Evolutionary conservation across 1,284 basidiomycete species (phyloP), one percentile per base, ranked within the genome.

Genomic region (Puccinia coronata): DNA sequence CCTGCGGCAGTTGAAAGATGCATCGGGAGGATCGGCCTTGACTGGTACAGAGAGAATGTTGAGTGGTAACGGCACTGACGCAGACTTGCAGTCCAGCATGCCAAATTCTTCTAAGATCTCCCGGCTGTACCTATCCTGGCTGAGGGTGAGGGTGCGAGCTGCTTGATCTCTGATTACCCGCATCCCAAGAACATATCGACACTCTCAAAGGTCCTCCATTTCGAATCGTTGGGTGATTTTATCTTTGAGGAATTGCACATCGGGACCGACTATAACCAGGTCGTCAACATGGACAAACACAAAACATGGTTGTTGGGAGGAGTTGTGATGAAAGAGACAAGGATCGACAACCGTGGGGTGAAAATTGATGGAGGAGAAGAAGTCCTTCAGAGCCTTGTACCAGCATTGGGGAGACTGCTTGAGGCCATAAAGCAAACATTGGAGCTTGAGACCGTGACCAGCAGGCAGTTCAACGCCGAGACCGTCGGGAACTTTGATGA

Each of bases 271-370:
- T 4, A 79, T 79, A 6, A 70, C 49, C 11, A 67, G 23, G 34
- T 79, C 76, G n/a, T 79, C 61, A 0, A 79, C 61, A n/a, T 79
- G 76, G 9, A 79, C 49, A 70, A 55, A 55, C 8, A 79, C 76
- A n/a, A 70, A 70, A 31, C 67, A 70, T 5, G 47, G 47, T 31
- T 31, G 25, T 6, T 47, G 23, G 12, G 23, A 14, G 25, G 49
- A 43, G 18, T 12, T 3, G 36, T n/a, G n/a, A n/a, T n/a, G n/a
- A n/a, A 67, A 69, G 0, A 78, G 20, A 39, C 61, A 65, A 12
- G 75, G 75, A 69, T 78, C 75, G 5, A 43, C 28, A 2, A 25
- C 9, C 9, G 61, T 9, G 20, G 63, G 34, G 0, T 34, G 2
- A 39, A 78, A 69, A 49, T 47, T 51, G 31, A 69, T 16, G 16